Base-by-base conservation (phyloP, 306 rosid genomes). In the Castanea crenata region DNA sequence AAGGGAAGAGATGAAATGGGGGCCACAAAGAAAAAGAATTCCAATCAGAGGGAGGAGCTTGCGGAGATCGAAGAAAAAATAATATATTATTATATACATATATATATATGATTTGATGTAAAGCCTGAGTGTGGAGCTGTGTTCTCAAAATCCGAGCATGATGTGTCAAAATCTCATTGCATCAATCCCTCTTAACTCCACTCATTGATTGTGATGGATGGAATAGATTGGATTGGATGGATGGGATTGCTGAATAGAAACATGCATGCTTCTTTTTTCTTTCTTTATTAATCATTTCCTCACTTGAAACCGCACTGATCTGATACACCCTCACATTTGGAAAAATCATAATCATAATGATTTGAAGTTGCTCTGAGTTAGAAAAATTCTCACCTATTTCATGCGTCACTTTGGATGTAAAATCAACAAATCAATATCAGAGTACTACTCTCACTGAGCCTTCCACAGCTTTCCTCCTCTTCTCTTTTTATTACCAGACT, bases 111-210 rank as follows among this genome's bases (percentile, higher is more conserved):
- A 85, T 86, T 86, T 86, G 94, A 88, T 90, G 80, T 85, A 83
- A 88, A 85, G 89, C 86, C 87, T 85, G 88, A 59, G 29, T 10
- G 27, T 59, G 46, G 49, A 80, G 90, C 71, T 84, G 80, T 69
- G 83, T 71, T 85, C 94, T 89, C 88, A 90, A 89, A 92, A 85
- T 89, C 80, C 85, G 94, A 90, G 98, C 96, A 84, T 87, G 95
- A 88, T 89, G 91, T 88, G 97, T 92, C 97, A 92, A 89, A 89
- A 81, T 90, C 86, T 73, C 77, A 87, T 90, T 87, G 86, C 85
- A 89, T 87, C 93, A 88, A 85, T 90, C 86, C 31, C 81, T 77
- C 79, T 76, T 75, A 11, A 21, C 49, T 44, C 20, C 74, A 34
- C 77, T 54, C 75, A 34, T 62, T 83, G 94, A 88, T 84, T 1